A percentile compares a stretch with the other conserved stretches of the same genome.
These are phyloP conservation scores for Carex arenaria DNA, from an alignment of 202 grass and related monocot species.

Conservation along the genomic window DNA sequence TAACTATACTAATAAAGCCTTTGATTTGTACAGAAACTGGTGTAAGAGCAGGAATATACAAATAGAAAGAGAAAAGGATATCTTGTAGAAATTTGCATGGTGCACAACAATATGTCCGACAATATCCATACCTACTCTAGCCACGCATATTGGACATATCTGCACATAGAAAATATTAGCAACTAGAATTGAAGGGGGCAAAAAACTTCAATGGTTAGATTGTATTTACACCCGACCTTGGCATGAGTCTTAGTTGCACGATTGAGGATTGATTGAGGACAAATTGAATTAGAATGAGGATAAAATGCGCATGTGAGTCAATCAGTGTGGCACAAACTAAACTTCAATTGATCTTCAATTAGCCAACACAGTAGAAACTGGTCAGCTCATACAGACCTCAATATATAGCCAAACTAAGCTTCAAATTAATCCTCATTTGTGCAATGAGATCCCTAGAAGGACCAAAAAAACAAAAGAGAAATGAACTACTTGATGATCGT, in stretches of 20 bases:
- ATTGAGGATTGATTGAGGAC: not conserved
- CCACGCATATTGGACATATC: not conserved
- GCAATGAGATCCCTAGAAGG: too few species aligned
- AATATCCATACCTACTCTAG: constrained; percentile 29
- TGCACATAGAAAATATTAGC: too few species aligned
- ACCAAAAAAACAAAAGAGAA: too few species aligned
- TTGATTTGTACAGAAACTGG: not conserved
- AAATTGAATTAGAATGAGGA: not conserved
- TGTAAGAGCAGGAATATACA: not conserved
- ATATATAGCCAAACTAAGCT: too few species aligned
- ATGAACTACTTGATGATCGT: too few species aligned
- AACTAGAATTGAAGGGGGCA: too few species aligned
- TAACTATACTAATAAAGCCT: not conserved
- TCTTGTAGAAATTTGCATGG: constrained; percentile 35
- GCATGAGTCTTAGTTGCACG: not conserved
- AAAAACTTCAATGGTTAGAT: not conserved
- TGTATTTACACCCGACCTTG: not conserved
- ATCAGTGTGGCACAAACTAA: not conserved
- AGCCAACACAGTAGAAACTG: too few species aligned
- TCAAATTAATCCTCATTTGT: too few species aligned
- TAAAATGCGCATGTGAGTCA: too few species aligned
- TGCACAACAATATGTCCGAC: constrained; percentile 31
- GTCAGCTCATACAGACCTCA: too few species aligned
- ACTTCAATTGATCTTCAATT: too few species aligned
- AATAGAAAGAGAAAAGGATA: constrained; percentile 30